phyloP scores from a whole-genome alignment of 23 red algal genomes.

The Gracilaria domingensis region DNA sequence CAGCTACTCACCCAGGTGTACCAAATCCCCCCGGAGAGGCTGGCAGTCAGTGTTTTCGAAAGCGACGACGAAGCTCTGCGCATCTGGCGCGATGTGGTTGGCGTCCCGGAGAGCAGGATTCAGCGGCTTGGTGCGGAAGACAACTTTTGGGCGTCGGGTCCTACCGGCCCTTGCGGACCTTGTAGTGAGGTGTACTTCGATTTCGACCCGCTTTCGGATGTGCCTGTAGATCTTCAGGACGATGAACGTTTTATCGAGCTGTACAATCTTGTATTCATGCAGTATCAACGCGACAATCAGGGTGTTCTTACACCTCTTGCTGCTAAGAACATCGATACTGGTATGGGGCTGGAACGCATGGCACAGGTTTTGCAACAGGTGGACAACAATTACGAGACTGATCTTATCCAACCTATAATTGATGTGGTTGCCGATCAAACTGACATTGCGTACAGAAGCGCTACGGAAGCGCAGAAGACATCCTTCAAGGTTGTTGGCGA shows the following conservation, averaged over 20 bases:
- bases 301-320: constrained; percentile 70
- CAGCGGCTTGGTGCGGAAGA: constrained; percentile 78
- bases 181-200: constrained; percentile 99
- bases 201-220: constrained; percentile 63
- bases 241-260: constrained; percentile 94
- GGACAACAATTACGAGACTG: constrained; percentile 98
- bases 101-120: constrained; percentile 71
- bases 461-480: constrained; percentile 52
- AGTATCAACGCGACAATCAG: constrained; percentile 77
- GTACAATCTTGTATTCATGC: constrained; percentile 99
- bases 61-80: constrained; percentile 88
- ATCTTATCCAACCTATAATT: constrained; percentile 88
- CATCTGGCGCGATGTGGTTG: constrained; percentile 92
- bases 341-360: constrained; percentile 95
- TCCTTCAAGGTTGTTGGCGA: constrained; percentile 93
- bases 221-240: constrained; percentile 71
- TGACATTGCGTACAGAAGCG: constrained; percentile 35
- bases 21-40: constrained; percentile 80
- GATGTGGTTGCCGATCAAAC: constrained; percentile 56
- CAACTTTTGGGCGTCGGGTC: constrained; percentile 97
- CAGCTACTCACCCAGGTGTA: constrained; percentile 89
- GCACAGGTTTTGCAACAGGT: constrained; percentile 90
- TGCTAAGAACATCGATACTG: constrained; percentile 96
- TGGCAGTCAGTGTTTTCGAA: constrained; percentile 86
- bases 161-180: constrained; percentile 97